Evolutionary conservation across 2,329 filamentous ascomycete genomes (phyloP), one percentile per base, ranked within the genome.

Genomic region (Pseudodiploospora longispora): DNA sequence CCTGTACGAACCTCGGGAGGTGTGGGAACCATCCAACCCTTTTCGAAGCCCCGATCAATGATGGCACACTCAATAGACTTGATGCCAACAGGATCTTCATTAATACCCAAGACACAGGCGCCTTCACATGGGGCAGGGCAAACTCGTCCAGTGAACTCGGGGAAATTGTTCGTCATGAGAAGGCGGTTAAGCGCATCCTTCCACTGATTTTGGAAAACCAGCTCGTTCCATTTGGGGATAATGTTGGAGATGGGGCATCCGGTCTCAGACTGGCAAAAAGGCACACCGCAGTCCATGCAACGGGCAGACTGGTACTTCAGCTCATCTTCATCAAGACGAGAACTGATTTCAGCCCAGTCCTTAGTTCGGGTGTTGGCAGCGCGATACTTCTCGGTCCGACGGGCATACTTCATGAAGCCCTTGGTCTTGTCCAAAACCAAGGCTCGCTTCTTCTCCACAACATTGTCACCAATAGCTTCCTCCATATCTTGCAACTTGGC

Each of bases 211-310:
- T 80, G 71, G 59, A 81, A 82, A 0, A 94, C 79, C 6, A 95
- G 52, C 49, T 95, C 89, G 46, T 94, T 95, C 87, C 87, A 95
- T 56, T 96, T 96, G 46, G 91, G 91, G 57, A 97, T 97, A 60
- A 97, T 94, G 70, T 97, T 97, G 55, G 83, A 89, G 64, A 96
- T 96, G 2, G 91, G 91, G 63, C 91, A 97, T 40, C 91, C 91
- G 51, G 87, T 89, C 56, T 97, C 91, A 19, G 89, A 95, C 66
- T 97, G 91, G 58, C 91, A 97, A 77, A 97, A 97, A 2, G 91
- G 91, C 49, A 97, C 90, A 79, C 91, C 91, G 50, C 91, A 97
- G 70, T 97, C 91, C 91, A 97, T 97, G 74, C 91, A 97, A 52
- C 91, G 87, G 49, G 91, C 91, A 38, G 89, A 85, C 68, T 97